Evolutionary conservation across 2,329 filamentous ascomycete genomes (phyloP), one percentile per base, ranked within the genome.

Genomic region (Cytospora paraplurivora): DNA sequence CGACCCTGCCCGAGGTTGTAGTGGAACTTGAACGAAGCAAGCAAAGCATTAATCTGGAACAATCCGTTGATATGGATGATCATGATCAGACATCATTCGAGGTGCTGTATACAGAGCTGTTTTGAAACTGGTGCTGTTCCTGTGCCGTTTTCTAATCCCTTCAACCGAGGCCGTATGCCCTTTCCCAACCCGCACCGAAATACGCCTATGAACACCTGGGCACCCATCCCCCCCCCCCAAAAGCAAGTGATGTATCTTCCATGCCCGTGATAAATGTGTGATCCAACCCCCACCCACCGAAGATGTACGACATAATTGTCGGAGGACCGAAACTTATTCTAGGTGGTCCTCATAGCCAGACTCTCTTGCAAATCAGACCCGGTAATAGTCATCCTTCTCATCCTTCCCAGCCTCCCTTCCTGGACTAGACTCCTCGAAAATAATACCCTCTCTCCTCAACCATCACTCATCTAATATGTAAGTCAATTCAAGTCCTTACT

Each of bases 401-500:
- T 17, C 41, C 41, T 44, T 27, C 27, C 27, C 27, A 27, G 27
- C 27, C 27, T 27, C 27, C 27, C 27, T 27, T 27, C 27, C 27
- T 27, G 27, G 27, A 4, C 27, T 27, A 27, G 27, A 27, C 27
- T 3, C 27, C 27, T 27, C 27, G 27, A 2, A 27, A 27, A 27
- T 27, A 27, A 44, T n/a, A 15, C 7, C 41, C 3, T 44, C 6
- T n/a, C 41, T 44, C n/a, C 17, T 44, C 41, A 44, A 3, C 27
- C 27, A 41, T n/a, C 41, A 19, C 41, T 27, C 41, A 17, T 7
- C 41, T 15, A 44, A n/a, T 15, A n/a, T 17, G 17, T 17, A 44
- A 44, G 41, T 19, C 10, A 44, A 44, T 10, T 17, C 11, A 0
- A 32, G 2, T 19, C 35, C 38, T 35, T 63, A 66, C 27, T 66